phyloP scores from a whole-genome alignment of 148 eudicot species.

The Simmondsia chinensis region DNA sequence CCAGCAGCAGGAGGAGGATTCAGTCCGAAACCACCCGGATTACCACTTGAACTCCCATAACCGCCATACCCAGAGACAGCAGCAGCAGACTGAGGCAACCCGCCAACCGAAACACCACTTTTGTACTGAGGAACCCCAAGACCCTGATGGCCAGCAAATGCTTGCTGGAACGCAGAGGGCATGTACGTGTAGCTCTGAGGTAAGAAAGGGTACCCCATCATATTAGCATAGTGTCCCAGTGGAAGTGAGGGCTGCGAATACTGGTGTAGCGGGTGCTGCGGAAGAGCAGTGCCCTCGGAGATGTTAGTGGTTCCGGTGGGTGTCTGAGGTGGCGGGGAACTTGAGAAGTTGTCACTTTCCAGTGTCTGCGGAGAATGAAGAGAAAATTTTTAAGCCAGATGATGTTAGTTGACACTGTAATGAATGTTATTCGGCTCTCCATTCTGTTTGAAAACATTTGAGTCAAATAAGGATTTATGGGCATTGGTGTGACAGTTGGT shows the following conservation, averaged over 20 bases:
- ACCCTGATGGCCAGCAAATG: slow-evolving; percentile 53
- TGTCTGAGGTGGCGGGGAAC: slow-evolving; percentile 51
- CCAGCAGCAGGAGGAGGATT: too few relatives aligned
- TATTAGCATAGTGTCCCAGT: slow-evolving; percentile 59
- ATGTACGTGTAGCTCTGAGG: slow-evolving; percentile 70
- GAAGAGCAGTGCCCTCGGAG: slow-evolving; percentile 59
- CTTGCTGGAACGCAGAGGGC: slow-evolving; percentile 83
- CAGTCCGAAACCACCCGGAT: too few relatives aligned
- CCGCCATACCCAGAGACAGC: slow-evolving; percentile 77
- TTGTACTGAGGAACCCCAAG: slow-evolving; percentile 86
- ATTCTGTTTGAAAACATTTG: too few relatives aligned
- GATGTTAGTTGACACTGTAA: too few relatives aligned
- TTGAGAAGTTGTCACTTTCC: slow-evolving; percentile 42
- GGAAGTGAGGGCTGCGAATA: slow-evolving; percentile 71
- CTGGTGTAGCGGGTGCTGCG: slow-evolving; percentile 67
- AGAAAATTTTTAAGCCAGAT: neutral
- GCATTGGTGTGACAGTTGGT: too few relatives aligned
- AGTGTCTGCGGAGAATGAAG: slow-evolving; percentile 33
- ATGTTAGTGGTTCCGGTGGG: slow-evolving; percentile 39
- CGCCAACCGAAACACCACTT: slow-evolving; percentile 52
- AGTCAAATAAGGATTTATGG: too few relatives aligned
- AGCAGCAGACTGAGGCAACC: slow-evolving; percentile 75
- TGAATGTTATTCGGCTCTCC: too few relatives aligned
- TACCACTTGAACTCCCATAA: slow-evolving; percentile 73
- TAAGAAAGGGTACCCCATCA: slow-evolving; percentile 69